phyloP scores from a whole-genome alignment of 176 grass and related monocot genomes.

The Oryza coarctata region DNA sequence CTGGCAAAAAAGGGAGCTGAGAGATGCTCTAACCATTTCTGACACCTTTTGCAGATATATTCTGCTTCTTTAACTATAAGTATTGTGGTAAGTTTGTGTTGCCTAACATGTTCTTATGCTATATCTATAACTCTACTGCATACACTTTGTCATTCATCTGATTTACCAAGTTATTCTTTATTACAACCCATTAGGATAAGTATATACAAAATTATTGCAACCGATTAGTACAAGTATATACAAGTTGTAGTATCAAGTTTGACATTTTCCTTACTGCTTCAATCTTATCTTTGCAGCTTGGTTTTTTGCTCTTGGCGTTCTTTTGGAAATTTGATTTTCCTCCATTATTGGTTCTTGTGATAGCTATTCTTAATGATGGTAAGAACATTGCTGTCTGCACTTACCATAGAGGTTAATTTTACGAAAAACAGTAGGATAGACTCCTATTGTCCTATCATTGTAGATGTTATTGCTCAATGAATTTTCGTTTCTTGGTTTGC shows the following conservation, averaged over 20 bases:
- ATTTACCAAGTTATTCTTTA: constrained; percentile 7
- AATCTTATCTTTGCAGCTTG: constrained; percentile 40
- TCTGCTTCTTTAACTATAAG: constrained; percentile 60
- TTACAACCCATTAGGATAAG: no score
- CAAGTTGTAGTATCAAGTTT: neutral
- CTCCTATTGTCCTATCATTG: neutral
- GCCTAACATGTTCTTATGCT: constrained; percentile 2
- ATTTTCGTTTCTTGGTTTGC: neutral
- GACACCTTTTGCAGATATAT: constrained; percentile 53
- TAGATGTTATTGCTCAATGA: neutral
- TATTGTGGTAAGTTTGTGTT: constrained; percentile 64
- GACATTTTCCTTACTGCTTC: neutral
- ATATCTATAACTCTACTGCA: neutral
- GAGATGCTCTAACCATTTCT: constrained; percentile 15
- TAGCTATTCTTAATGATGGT: constrained; percentile 73
- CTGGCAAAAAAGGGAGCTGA: constrained; percentile 3
- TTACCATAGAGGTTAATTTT: neutral
- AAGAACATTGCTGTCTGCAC: constrained; percentile 13
- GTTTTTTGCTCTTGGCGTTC: constrained; percentile 54
- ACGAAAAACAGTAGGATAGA: no score
- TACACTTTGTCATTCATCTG: neutral
- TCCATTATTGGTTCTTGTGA: constrained; percentile 57
- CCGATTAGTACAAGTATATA: neutral
- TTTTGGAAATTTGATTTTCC: constrained; percentile 64
- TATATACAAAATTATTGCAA: no score